Conservation (phyloP, 768 basidiomycete species). For the Dioszegia crocea region DNA sequence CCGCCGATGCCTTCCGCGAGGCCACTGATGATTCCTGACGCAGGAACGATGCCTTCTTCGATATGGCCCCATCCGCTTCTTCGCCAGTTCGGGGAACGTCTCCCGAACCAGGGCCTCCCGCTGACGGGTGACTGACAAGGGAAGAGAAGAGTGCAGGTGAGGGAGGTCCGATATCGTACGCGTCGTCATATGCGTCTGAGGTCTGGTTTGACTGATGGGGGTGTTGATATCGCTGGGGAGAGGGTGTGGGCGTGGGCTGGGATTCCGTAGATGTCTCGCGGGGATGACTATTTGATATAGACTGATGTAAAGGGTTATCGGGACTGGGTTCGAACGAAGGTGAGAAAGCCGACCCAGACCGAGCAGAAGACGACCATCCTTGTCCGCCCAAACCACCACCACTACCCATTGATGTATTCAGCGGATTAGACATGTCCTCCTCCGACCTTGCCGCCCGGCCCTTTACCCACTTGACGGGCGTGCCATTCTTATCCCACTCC, state of each 20-base stretch:
- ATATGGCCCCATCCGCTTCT: background rate
- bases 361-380: background rate
- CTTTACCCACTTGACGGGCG: slow-evolving; percentile 39
- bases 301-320: slow-evolving; percentile 27
- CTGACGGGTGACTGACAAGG: background rate
- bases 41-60: slow-evolving; percentile 1
- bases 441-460: background rate
- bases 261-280: background rate
- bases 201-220: background rate
- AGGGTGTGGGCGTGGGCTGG: background rate
- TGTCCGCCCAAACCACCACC: background rate
- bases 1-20: slow-evolving; percentile 3
- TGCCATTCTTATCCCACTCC: slow-evolving; percentile 44
- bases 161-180: background rate
- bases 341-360: slow-evolving; percentile 22
- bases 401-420: background rate
- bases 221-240: background rate
- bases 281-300: background rate
- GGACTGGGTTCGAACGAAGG: slow-evolving; percentile 36
- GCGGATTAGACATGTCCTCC: background rate
- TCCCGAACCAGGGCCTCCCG: no score
- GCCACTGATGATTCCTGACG: background rate
- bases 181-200: background rate
- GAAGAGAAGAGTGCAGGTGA: slow-evolving; percentile 4
- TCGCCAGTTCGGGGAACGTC: background rate